A percentile compares a stretch with the other conserved stretches of the same genome.
These are phyloP conservation scores for Vinca minor DNA, from an alignment of 257 asterid genomes.

Conservation along the genomic window DNA sequence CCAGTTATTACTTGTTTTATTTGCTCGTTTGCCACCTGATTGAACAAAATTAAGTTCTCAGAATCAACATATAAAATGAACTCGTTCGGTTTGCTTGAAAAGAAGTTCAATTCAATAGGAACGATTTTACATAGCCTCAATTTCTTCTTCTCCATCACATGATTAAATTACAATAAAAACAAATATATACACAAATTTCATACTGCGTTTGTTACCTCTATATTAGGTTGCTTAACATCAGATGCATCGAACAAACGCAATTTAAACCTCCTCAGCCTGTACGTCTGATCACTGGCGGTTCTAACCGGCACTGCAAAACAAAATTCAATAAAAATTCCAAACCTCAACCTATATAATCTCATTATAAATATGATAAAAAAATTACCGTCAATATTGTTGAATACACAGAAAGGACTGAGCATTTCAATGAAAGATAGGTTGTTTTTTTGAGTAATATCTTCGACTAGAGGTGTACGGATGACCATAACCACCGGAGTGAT, in stretches of 20 bases:
- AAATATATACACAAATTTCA: background rate
- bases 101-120: too few species aligned
- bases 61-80: conserved; percentile 2
- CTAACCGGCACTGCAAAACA: conserved; percentile 80
- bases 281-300: conserved; percentile 94
- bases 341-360: background rate
- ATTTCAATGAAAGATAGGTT: conserved; percentile 55
- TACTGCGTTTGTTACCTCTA: conserved; percentile 43
- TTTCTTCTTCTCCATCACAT: background rate
- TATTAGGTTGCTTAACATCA: conserved; percentile 57
- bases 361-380: background rate
- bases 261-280: conserved; percentile 70
- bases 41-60: conserved; percentile 24
- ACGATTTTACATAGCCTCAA: background rate
- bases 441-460: conserved; percentile 58
- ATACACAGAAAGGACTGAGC: conserved; percentile 66
- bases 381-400: conserved; percentile 87
- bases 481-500: conserved; percentile 93
- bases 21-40: conserved; percentile 75
- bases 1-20: conserved; percentile 63
- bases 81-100: too few species aligned
- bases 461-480: conserved; percentile 77
- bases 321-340: conserved; percentile 4
- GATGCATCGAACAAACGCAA: conserved; percentile 66
- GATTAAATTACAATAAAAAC: too few species aligned